These are phyloP conservation scores for Trichoderma harzianum DNA, from an alignment of 2,329 filamentous ascomycete species.

Conservation along the genomic window DNA sequence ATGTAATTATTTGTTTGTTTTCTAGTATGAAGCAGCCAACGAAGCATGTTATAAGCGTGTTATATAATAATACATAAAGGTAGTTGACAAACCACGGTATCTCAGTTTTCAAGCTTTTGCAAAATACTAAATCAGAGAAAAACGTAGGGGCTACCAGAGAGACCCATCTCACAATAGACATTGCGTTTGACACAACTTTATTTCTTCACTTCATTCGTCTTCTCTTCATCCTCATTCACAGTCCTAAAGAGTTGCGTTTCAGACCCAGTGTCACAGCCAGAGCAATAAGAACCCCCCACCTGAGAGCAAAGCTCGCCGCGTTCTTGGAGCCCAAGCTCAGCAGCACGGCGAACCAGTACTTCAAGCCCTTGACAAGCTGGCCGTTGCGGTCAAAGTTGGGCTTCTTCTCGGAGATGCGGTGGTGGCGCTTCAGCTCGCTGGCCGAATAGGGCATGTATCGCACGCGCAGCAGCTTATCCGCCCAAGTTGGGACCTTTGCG, in stretches of 20 bases:
- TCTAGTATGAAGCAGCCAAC: neutral
- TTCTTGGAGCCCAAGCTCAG: slow-evolving; percentile 50
- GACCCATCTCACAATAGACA: neutral
- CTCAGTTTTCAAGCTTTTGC: neutral
- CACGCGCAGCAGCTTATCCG: slow-evolving; percentile 55
- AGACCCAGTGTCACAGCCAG: slow-evolving; percentile 36
- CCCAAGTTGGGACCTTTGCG: slow-evolving; percentile 36
- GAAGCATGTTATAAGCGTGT: too few species aligned
- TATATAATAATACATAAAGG: neutral
- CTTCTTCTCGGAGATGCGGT: slow-evolving; percentile 41
- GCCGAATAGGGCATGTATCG: slow-evolving; percentile 63
- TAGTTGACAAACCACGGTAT: neutral
- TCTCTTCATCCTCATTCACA: slow-evolving; percentile 21
- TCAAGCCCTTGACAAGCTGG: slow-evolving; percentile 46
- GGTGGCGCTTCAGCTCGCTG: slow-evolving; percentile 43
- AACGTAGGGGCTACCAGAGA: neutral
- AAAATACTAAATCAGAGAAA: neutral
- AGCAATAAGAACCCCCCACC: slow-evolving; percentile 47
- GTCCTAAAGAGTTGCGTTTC: slow-evolving; percentile 34
- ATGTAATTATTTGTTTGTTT: neutral
- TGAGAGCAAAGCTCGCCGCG: slow-evolving; percentile 47
- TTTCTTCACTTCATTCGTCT: neutral
- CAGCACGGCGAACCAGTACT: slow-evolving; percentile 53
- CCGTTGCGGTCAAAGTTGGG: slow-evolving; percentile 63
- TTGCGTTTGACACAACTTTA: neutral